phyloP scores from a whole-genome alignment of 2,329 filamentous ascomycete genomes.

The Aspergillus chevalieri region DNA sequence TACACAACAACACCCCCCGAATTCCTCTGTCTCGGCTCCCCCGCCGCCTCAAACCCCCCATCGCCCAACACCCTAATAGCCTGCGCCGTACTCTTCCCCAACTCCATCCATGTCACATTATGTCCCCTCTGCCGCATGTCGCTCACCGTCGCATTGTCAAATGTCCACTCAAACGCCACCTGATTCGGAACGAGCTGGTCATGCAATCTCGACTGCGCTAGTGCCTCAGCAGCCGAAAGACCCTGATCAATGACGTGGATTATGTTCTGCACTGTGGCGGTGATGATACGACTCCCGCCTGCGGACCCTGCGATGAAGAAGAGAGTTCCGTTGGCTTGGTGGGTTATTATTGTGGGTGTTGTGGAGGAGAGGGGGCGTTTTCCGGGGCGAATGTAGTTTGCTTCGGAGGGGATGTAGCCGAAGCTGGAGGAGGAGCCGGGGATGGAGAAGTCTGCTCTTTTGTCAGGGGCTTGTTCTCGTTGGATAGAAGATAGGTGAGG shows the following conservation, averaged over 20 bases:
- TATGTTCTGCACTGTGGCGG: slow-evolving; percentile 66
- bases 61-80: slow-evolving; percentile 56
- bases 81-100: slow-evolving; percentile 64
- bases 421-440: slow-evolving; percentile 73
- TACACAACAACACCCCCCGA: slow-evolving; percentile 59
- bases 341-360: slow-evolving; percentile 69
- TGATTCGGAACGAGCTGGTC: slow-evolving; percentile 73
- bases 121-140: slow-evolving; percentile 62
- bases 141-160: slow-evolving; percentile 58
- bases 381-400: slow-evolving; percentile 73
- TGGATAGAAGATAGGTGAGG: neutral
- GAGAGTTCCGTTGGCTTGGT: slow-evolving; percentile 53
- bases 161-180: slow-evolving; percentile 62
- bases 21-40: slow-evolving; percentile 67
- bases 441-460: slow-evolving; percentile 73
- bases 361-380: slow-evolving; percentile 83
- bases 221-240: slow-evolving; percentile 55
- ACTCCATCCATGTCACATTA: slow-evolving; percentile 62
- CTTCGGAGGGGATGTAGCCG: slow-evolving; percentile 70
- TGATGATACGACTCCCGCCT: slow-evolving; percentile 78
- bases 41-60: slow-evolving; percentile 70
- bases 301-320: slow-evolving; percentile 68
- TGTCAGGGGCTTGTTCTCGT: slow-evolving; percentile 36
- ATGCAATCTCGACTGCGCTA: slow-evolving; percentile 65
- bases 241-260: slow-evolving; percentile 65